A percentile compares a stretch with the other conserved stretches of the same genome.
These are phyloP conservation scores for Hypoxylon fragiforme DNA, from an alignment of 495 filamentous ascomycete genomes.

Conservation along the genomic window DNA sequence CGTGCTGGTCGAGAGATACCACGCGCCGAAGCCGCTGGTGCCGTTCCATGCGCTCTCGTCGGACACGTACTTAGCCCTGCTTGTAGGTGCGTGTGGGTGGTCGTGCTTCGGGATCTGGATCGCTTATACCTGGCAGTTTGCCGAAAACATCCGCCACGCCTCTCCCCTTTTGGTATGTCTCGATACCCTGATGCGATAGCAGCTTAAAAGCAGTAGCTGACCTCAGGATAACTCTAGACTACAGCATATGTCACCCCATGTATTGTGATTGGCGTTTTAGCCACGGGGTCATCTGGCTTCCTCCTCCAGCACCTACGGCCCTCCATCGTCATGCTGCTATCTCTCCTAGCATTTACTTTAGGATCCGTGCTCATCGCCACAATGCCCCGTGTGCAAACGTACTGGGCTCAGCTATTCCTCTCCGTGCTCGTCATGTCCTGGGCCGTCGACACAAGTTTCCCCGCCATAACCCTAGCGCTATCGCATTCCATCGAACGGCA, in stretches of 20 bases:
- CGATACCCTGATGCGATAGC: conserved; percentile 36
- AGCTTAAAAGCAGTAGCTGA: background rate
- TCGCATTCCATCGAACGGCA: conserved; percentile 55
- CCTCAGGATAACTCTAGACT: conserved; percentile 4
- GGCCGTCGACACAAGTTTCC: conserved; percentile 66
- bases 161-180: conserved; percentile 51
- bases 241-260: conserved; percentile 28
- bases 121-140: conserved; percentile 59
- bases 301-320: conserved; percentile 46
- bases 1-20: conserved; percentile 49
- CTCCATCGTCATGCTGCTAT: conserved; percentile 49
- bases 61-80: conserved; percentile 54
- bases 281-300: conserved; percentile 50
- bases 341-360: conserved; percentile 51
- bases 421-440: conserved; percentile 54
- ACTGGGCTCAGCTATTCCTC: conserved; percentile 64
- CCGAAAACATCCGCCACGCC: conserved; percentile 51
- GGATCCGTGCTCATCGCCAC: conserved; percentile 49
- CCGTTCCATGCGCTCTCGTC: conserved; percentile 50
- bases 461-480: conserved; percentile 58
- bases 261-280: conserved; percentile 39
- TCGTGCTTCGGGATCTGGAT: conserved; percentile 60
- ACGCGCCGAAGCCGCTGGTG: conserved; percentile 52
- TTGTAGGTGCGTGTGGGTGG: conserved; percentile 58
- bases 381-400: conserved; percentile 51